Evolutionary conservation across 225 moss, liverwort and hornwort genomes (phyloP).

Genomic region (Thuidium tamariscinum): DNA sequence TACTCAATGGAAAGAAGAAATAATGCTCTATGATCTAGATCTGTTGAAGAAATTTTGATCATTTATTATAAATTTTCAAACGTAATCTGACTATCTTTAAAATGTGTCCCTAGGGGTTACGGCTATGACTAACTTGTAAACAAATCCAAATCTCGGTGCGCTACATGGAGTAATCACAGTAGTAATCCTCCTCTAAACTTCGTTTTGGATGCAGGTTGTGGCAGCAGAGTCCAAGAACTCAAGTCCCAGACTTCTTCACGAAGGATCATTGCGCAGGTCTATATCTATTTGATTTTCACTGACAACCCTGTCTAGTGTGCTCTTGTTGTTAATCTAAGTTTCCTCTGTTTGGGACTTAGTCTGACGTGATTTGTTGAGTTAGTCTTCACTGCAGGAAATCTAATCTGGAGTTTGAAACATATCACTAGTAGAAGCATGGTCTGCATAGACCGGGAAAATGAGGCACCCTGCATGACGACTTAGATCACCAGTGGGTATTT

Average conservation of each 20-base stretch:
- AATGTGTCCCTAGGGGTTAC: background rate
- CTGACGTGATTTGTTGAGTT: background rate
- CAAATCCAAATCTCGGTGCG: background rate
- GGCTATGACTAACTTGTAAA: background rate
- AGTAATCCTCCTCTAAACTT: background rate
- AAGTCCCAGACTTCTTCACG: slow-evolving; percentile 14
- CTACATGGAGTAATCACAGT: background rate
- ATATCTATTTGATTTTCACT: background rate
- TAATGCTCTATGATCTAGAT: background rate
- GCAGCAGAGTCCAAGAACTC: slow-evolving; percentile 12
- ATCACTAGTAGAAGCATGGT: background rate
- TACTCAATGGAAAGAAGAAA: background rate
- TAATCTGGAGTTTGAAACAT: background rate
- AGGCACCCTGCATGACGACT: background rate
- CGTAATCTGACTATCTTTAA: background rate
- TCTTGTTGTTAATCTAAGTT: background rate
- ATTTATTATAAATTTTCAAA: background rate
- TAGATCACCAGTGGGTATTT: no score
- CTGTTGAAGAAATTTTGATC: background rate
- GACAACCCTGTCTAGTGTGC: background rate
- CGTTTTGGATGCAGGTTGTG: slow-evolving; percentile 19
- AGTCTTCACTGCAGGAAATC: background rate
- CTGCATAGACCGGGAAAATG: background rate
- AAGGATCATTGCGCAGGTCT: slow-evolving; percentile 41
- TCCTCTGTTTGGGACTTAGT: background rate